Evolutionary conservation across 2,329 filamentous ascomycete genomes (phyloP).

Genomic region (Cercospora sp.): DNA sequence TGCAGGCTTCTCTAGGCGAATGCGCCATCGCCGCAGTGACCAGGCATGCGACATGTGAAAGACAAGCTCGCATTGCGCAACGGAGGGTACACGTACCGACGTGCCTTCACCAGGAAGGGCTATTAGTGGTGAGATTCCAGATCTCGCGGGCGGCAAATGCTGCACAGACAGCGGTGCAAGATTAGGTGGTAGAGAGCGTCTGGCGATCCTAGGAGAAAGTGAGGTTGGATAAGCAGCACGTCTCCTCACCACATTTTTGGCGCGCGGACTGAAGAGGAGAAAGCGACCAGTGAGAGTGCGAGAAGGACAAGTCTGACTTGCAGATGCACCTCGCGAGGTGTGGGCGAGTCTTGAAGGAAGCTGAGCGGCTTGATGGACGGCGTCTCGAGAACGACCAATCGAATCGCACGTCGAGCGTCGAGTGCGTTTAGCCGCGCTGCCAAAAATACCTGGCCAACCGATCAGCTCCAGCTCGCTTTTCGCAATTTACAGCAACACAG

Average conservation of each 20-base stretch:
- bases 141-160: conserved; percentile 36
- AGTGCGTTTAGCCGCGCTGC: conserved; percentile 12
- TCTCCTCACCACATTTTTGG: conserved; percentile 33
- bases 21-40: conserved; percentile 21
- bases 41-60: conserved; percentile 17
- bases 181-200: conserved; percentile 26
- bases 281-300: conserved; percentile 22
- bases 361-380: conserved; percentile 12
- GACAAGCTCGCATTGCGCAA: conserved; percentile 26
- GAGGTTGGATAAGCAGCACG: conserved; percentile 29
- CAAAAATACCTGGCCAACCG: conserved; percentile 15
- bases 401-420: conserved; percentile 9
- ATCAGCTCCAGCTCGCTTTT: conserved; percentile 9
- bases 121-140: conserved; percentile 37
- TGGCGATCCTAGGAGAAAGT: conserved; percentile 20
- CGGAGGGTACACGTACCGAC: conserved; percentile 34
- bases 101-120: conserved; percentile 38
- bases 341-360: conserved; percentile 16
- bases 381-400: conserved; percentile 11
- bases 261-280: conserved; percentile 20
- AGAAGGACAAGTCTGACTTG: conserved; percentile 15
- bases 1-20: conserved; percentile 21
- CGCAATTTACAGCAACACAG: not conserved
- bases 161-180: conserved; percentile 29
- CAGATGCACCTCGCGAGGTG: conserved; percentile 13